Evolutionary conservation across 345 rosid species (phyloP).

Genomic region (Euphorbia pulcherrima): DNA sequence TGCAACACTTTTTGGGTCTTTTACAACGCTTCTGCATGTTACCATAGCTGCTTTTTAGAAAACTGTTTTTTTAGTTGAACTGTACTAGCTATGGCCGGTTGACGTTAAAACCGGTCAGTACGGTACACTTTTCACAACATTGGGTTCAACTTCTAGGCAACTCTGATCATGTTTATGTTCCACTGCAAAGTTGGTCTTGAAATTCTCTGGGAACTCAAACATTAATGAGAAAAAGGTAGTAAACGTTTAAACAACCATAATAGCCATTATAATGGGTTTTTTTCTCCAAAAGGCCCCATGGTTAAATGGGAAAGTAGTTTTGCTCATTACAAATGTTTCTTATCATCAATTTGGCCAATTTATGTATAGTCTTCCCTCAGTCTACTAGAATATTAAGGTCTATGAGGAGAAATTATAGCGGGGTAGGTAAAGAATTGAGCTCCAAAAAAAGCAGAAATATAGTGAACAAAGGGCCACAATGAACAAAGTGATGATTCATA

Average conservation of each 20-base stretch:
- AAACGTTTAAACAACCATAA: conserved; percentile 12
- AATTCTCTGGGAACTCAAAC: background rate
- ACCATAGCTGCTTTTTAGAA: too few relatives aligned
- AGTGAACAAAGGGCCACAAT: conserved; percentile 13
- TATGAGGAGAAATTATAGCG: background rate
- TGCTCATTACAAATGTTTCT: background rate
- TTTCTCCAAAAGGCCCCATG: conserved; percentile 9
- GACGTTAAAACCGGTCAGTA: too few relatives aligned
- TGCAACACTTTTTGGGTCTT: too few relatives aligned
- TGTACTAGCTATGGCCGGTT: too few relatives aligned
- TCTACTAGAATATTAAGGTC: background rate
- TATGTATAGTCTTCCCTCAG: too few relatives aligned
- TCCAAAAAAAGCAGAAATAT: background rate
- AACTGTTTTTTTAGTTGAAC: too few relatives aligned
- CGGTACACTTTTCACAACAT: too few relatives aligned
- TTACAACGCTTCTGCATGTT: too few relatives aligned
- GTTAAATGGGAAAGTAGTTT: conserved; percentile 3
- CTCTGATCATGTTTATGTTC: background rate
- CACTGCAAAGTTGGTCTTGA: background rate
- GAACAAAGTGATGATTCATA: conserved; percentile 24
- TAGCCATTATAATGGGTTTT: conserved; percentile 13
- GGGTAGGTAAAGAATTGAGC: conserved; percentile 1
- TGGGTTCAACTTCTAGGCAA: background rate
- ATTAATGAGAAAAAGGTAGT: conserved; percentile 5
- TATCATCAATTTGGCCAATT: background rate